Conservation (phyloP, 169 alveolate genomes). For the Sarcocystis neurona region DNA sequence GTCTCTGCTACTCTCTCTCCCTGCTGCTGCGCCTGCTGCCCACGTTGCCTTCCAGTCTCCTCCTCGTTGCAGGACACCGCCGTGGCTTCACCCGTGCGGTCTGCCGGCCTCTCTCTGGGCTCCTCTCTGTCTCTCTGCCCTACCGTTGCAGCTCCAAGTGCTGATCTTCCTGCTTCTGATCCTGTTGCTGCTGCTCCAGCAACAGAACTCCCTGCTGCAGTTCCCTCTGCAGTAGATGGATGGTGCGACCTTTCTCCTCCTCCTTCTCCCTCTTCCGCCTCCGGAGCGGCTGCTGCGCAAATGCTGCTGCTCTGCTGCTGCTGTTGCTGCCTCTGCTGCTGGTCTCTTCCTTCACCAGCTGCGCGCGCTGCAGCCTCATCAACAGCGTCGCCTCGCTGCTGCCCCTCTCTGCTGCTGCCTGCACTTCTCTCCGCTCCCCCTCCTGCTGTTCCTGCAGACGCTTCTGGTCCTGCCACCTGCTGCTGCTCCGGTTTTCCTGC, state of each 20-base stretch:
- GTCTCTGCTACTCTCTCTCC: background rate
- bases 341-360: conserved; percentile 23
- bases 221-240: conserved; percentile 12
- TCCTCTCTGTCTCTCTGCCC: background rate
- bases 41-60: background rate
- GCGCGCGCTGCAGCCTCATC: background rate
- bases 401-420: too few relatives aligned
- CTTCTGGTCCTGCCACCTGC: background rate
- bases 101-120: background rate
- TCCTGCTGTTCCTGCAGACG: too few relatives aligned
- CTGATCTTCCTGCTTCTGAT: background rate
- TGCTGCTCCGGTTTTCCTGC: background rate
- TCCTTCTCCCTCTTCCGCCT: too few relatives aligned
- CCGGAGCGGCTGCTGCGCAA: conserved; percentile 26
- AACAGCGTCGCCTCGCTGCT: too few relatives aligned
- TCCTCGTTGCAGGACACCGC: background rate
- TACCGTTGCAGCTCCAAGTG: background rate
- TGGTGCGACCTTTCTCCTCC: too few relatives aligned
- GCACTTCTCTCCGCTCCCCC: too few relatives aligned
- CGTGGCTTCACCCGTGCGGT: background rate
- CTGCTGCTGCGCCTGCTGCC: background rate
- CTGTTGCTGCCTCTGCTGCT: conserved; percentile 48
- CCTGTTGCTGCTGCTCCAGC: conserved; percentile 7
- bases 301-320: conserved; percentile 38
- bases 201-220: background rate